Base-by-base conservation (phyloP, 176 grass and related monocot genomes). In the Puccinellia tenuiflora region DNA sequence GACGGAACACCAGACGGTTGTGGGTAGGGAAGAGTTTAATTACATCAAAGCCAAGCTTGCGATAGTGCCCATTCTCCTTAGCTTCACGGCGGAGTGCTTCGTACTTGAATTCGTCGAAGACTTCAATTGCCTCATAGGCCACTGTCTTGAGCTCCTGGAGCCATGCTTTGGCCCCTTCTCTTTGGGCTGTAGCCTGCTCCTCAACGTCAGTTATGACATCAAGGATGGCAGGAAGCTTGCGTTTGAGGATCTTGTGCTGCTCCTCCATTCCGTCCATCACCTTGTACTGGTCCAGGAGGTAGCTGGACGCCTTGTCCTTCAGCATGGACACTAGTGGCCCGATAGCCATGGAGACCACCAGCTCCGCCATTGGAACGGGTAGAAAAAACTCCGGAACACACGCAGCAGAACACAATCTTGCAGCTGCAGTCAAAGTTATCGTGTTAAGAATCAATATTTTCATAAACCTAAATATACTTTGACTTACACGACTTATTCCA, bases 91-190 rank as follows among this genome's bases (percentile, higher is more conserved):
- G 77, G 3, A 90, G 54, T 10, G 43, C 53, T 55, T 80, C 81
- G 13, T 80, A 79, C 17, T 73, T 53, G 46, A 89, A 80, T 6
- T 84, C 74, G 3, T 89, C 87, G 2, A 89, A 76, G 30, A 84
- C 20, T 43, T 89, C 81, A 5, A 81, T 82, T 9, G 76, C 87
- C 20, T 84, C 55, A 37, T 85, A 89, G 21, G 87, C 87, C 5
- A 62, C 81, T 15, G 21, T 10, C 70, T 80, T 75, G 47, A 89
- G 76, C 11, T 28, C 24, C 11, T 28, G 11, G 56, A 60, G 56
- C 56, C 56, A 60, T 1, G 56, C 56, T 28, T 18, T 35, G 0
- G 62, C 62, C 0, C 62, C 62, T 31, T 65, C 62, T 4, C 62
- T 65, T 0, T 35, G 62, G 0, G 56, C 4, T 0, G 25, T 14